A percentile compares a stretch with the other conserved stretches of the same genome.
Conservation (phyloP, 2,329 filamentous ascomycete genomes). For the Didymella keratinophila region DNA sequence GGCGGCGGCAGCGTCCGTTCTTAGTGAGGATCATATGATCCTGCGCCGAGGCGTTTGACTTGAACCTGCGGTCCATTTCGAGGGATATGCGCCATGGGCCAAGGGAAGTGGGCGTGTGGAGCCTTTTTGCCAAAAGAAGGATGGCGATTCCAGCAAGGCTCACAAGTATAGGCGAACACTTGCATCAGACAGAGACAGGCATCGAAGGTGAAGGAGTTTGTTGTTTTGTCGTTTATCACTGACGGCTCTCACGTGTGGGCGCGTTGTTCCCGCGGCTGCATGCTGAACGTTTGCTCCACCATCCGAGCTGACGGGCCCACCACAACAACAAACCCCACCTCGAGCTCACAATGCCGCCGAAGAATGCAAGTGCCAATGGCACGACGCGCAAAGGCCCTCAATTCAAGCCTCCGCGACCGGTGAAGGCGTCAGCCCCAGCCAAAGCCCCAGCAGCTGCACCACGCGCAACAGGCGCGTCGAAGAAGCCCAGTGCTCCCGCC, state of each 20-base stretch:
- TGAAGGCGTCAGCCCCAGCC: conserved; percentile 33
- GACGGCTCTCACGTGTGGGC: conserved; percentile 3
- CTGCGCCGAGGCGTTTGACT: conserved; percentile 1
- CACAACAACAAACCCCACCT: conserved; percentile 1
- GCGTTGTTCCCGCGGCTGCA: conserved; percentile 3
- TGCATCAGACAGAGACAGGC: neutral
- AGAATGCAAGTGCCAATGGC: conserved; percentile 31
- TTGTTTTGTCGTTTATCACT: neutral
- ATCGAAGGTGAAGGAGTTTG: neutral
- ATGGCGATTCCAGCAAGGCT: no score
- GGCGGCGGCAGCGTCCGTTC: neutral
- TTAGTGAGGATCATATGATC: conserved; percentile 6
- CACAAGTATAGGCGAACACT: neutral
- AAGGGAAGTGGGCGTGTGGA: neutral
- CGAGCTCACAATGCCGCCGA: conserved; percentile 35
- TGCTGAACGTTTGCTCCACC: neutral
- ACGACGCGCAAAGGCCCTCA: conserved; percentile 43
- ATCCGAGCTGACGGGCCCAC: conserved; percentile 9
- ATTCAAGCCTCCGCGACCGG: conserved; percentile 50
- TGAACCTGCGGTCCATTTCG: neutral
- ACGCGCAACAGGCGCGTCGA: conserved; percentile 31
- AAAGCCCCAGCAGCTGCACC: conserved; percentile 31
- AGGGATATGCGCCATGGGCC: neutral
- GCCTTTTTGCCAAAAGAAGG: neutral
- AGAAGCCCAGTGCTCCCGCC: conserved; percentile 28